A percentile compares a stretch with the other conserved stretches of the same genome.
These are phyloP conservation scores for Aspergillus sclerotiicarbonarius DNA, from an alignment of 495 filamentous ascomycete genomes.

Conservation along the genomic window DNA sequence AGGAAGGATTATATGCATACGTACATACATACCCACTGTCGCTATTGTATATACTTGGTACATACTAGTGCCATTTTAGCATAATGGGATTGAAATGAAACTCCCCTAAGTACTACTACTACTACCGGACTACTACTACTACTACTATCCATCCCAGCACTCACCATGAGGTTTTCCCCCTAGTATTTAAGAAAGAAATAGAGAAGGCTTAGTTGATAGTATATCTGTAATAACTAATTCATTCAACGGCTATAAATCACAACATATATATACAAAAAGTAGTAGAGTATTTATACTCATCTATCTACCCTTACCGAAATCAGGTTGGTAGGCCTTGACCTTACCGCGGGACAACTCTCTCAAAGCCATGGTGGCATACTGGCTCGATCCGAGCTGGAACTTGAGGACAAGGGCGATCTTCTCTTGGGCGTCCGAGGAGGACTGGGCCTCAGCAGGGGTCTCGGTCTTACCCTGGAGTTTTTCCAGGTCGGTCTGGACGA, in stretches of 20 bases:
- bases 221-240: background rate
- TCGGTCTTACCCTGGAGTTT: slow-evolving; percentile 27
- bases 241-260: background rate
- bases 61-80: too few relatives aligned
- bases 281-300: background rate
- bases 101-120: too few relatives aligned
- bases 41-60: too few relatives aligned
- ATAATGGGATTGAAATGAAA: too few relatives aligned
- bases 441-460: slow-evolving; percentile 3
- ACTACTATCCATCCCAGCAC: too few relatives aligned
- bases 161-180: too few relatives aligned
- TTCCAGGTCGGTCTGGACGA: slow-evolving; percentile 83
- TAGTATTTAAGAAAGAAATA: too few relatives aligned
- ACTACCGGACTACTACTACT: too few relatives aligned
- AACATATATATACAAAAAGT: background rate
- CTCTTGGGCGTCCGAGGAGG: slow-evolving; percentile 17
- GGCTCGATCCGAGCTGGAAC: slow-evolving; percentile 78
- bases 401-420: slow-evolving; percentile 84
- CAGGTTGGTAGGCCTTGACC: slow-evolving; percentile 61
- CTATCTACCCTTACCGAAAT: slow-evolving; percentile 52
- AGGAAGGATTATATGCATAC: too few relatives aligned
- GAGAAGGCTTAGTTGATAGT: background rate
- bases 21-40: too few relatives aligned
- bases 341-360: slow-evolving; percentile 79
- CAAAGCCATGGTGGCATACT: slow-evolving; percentile 93